Conservation (phyloP, 2,329 filamentous ascomycete species). For the Fusarium sp. region DNA sequence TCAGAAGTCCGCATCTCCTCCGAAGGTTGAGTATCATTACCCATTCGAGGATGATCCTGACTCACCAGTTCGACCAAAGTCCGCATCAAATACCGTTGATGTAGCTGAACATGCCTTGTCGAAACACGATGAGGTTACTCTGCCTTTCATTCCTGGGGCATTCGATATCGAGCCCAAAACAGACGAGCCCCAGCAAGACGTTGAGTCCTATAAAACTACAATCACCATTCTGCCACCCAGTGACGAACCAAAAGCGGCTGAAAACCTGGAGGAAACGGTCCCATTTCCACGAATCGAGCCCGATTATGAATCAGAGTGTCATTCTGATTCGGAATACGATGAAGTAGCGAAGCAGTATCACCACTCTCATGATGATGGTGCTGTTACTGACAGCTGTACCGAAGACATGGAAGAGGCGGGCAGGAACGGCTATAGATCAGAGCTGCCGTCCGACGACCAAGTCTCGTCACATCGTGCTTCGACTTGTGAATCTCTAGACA, state of each 20-base stretch:
- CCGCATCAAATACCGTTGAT: conserved; percentile 10
- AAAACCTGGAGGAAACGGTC: conserved; percentile 36
- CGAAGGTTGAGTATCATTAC: conserved; percentile 60
- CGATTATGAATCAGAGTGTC: conserved; percentile 55
- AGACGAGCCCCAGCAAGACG: conserved; percentile 24
- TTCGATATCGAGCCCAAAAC: conserved; percentile 55
- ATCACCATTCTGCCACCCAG: conserved; percentile 63
- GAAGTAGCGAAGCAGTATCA: conserved; percentile 40
- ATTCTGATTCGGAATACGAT: conserved; percentile 50
- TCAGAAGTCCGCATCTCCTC: conserved; percentile 34
- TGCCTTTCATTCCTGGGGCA: conserved; percentile 44
- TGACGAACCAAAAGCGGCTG: conserved; percentile 28
- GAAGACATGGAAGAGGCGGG: conserved; percentile 52
- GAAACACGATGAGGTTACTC: conserved; percentile 4
- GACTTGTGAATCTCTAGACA: conserved; percentile 56
- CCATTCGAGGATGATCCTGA: conserved; percentile 62
- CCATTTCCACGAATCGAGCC: conserved; percentile 53
- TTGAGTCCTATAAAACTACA: conserved; percentile 55
- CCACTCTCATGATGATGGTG: conserved; percentile 48
- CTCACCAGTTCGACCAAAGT: conserved; percentile 29
- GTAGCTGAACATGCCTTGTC: conserved; percentile 40
- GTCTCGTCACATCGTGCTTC: conserved; percentile 53
- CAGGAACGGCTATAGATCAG: conserved; percentile 44
- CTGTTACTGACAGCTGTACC: conserved; percentile 51
- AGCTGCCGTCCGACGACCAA: conserved; percentile 46